phyloP scores from a whole-genome alignment of 345 rosid species.

The Moricandia moricandioides region DNA sequence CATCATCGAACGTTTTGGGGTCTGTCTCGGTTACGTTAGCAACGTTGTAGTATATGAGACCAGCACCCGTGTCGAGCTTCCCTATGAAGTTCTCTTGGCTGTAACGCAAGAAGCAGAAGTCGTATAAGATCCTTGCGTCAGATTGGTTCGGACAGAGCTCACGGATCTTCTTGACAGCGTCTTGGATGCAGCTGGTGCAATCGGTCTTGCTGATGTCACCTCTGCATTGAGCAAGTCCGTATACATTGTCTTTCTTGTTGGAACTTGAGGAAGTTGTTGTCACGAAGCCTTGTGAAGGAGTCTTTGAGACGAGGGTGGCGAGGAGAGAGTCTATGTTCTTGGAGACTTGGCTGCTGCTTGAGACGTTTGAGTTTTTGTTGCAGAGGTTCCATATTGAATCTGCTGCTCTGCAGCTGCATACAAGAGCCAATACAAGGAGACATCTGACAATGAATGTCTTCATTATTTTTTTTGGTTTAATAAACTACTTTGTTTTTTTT shows the following conservation, averaged over 20 bases:
- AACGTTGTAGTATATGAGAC: constrained; percentile 50
- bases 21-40: constrained; percentile 52
- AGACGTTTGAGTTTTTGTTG: constrained; percentile 37
- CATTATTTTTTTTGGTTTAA: constrained; percentile 9
- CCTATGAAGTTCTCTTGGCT: constrained; percentile 45
- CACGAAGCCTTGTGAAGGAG: constrained; percentile 44
- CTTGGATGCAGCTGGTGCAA: constrained; percentile 56
- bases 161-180: constrained; percentile 58
- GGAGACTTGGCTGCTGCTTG: constrained; percentile 36
- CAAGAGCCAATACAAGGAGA: constrained; percentile 34
- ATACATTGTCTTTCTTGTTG: constrained; percentile 42
- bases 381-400: constrained; percentile 59
- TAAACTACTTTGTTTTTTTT: constrained; percentile 5
- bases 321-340: constrained; percentile 48
- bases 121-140: constrained; percentile 67
- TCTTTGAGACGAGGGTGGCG: constrained; percentile 40
- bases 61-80: constrained; percentile 48
- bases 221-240: constrained; percentile 81
- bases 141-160: constrained; percentile 52
- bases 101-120: constrained; percentile 64
- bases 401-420: constrained; percentile 37
- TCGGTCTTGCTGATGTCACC: constrained; percentile 57
- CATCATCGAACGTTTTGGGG: constrained; percentile 45
- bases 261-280: constrained; percentile 41
- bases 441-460: background rate